Evolutionary conservation across 2,329 filamentous ascomycete genomes (phyloP), one percentile per base, ranked within the genome.

Genomic region (Stagonosporopsis cucurbitacearum): DNA sequence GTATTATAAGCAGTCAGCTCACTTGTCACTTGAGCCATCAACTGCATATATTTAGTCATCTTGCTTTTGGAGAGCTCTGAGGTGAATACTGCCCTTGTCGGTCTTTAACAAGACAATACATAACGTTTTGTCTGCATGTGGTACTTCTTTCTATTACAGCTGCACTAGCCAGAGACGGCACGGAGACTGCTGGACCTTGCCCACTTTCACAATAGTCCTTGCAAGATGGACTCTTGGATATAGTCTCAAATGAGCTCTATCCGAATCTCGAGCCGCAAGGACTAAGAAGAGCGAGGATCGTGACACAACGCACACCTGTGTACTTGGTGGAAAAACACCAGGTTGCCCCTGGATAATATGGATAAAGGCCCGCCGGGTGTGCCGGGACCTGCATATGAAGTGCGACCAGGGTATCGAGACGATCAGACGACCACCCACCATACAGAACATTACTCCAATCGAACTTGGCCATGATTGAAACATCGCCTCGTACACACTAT

Each of bases 321-420:
- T 35, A 28, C 42, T 56, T 56, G 53, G 53, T 56, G 53, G 53
- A 56, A 56, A 43, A 51, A 43, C 36, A 9, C 1, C 8, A 7
- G 4, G 13, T 25, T 26, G 37, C 36, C 30, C 47, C 25, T 47
- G 36, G 36, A 23, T 51, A 56, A 51, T 56, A 43, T 56, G 53
- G 53, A 26, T 47, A 40, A 51, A 56, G 53, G 53, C 47, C 53
- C 53, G 53, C 28, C 53, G 53, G 53, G 33, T 40, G n/a, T 36
- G 26, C n/a, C 47, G 47, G 52, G 47, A 56, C 53, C 42, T 56
- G 53, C 53, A 48, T 56, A 42, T 41, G 6, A 43, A 42, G 19
- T 7, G 23, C 20, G 42, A 43, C 42, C 19, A 39, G 42, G 47
- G 25, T 51, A 15, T 13, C 28, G 39, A 42, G 53, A 13, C 53